Evolutionary conservation across 768 basidiomycete species (phyloP).

Genomic region (Russula lepida): DNA sequence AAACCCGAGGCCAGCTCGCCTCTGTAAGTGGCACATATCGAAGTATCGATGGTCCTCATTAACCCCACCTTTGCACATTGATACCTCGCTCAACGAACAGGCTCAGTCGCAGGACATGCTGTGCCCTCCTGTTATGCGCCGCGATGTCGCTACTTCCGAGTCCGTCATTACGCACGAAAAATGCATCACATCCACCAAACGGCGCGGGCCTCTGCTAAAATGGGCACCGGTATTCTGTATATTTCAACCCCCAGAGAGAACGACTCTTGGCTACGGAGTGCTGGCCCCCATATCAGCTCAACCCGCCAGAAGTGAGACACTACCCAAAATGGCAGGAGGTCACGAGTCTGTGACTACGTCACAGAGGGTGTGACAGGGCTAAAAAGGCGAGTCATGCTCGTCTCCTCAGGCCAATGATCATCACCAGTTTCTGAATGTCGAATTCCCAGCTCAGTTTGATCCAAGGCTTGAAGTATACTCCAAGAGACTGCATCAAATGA

Average conservation of each 20-base stretch:
- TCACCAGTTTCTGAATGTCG: neutral
- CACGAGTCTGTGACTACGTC: neutral
- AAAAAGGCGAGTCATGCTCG: constrained; percentile 12
- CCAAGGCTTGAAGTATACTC: neutral
- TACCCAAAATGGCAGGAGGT: neutral
- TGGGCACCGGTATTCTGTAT: neutral
- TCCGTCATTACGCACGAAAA: neutral
- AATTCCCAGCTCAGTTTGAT: constrained; percentile 10
- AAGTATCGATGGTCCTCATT: neutral
- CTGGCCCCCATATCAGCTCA: too few relatives aligned
- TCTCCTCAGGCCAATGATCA: neutral
- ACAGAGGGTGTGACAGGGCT: neutral
- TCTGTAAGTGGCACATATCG: neutral
- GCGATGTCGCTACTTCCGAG: too few relatives aligned
- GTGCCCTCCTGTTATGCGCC: neutral
- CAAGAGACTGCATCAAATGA: constrained; percentile 4
- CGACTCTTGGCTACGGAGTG: neutral
- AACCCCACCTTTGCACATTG: neutral
- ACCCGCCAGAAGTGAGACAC: neutral
- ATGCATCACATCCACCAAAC: neutral
- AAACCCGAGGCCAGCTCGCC: neutral
- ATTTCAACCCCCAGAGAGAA: neutral
- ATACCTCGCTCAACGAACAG: neutral
- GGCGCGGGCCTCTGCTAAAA: too few relatives aligned
- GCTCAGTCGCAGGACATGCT: neutral